Evolutionary conservation across 805 yeast species (phyloP).

Genomic region (Pichia manshurica): DNA sequence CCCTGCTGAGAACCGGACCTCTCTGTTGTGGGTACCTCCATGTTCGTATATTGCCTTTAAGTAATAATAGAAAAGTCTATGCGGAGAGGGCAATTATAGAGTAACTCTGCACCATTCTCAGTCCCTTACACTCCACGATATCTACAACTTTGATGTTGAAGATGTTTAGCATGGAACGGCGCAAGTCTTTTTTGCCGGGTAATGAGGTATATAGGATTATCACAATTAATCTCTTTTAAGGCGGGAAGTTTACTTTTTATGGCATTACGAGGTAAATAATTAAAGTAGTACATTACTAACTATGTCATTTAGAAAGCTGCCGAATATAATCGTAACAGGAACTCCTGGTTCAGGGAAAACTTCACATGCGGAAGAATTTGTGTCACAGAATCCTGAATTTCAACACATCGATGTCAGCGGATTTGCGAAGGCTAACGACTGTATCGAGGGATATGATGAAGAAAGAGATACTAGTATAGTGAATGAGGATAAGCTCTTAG

Average conservation of each 20-base stretch:
- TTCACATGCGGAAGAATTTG: constrained; percentile 56
- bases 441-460: constrained; percentile 82
- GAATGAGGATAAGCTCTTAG: constrained; percentile 85
- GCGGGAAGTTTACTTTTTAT: too few relatives aligned
- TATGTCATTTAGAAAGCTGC: constrained; percentile 34
- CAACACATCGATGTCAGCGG: constrained; percentile 65
- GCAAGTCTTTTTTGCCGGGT: constrained; percentile 3
- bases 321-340: constrained; percentile 89
- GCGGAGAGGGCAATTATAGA: too few relatives aligned
- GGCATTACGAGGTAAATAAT: too few relatives aligned
- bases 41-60: neutral
- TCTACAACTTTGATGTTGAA: too few relatives aligned
- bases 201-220: neutral
- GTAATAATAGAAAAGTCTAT: too few relatives aligned
- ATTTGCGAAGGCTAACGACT: constrained; percentile 69
- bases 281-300: too few relatives aligned
- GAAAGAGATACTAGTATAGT: constrained; percentile 81
- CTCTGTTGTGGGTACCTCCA: constrained; percentile 4
- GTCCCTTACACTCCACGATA: too few relatives aligned
- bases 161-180: constrained; percentile 1
- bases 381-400: constrained; percentile 44
- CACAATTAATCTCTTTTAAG: too few relatives aligned
- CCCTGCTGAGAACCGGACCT: constrained; percentile 10
- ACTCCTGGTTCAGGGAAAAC: constrained; percentile 92
- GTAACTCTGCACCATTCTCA: neutral